A percentile compares a stretch with the other conserved stretches of the same genome.
Evolutionary conservation across 192 early-diverging fungal genomes (phyloP).

Genomic region (Mortierella alpina): DNA sequence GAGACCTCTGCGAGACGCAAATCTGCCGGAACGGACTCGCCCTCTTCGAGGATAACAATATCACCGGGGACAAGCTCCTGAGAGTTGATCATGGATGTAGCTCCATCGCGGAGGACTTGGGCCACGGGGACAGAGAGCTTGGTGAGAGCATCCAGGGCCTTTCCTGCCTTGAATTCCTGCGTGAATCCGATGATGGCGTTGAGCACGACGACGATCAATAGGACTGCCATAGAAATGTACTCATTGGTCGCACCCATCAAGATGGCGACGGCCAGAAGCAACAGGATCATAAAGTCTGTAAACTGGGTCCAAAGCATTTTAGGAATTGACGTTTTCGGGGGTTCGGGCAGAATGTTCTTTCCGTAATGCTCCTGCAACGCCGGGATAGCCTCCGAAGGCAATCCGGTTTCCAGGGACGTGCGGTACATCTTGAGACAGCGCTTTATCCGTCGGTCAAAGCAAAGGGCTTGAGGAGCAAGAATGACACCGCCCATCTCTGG

Average conservation of each 20-base stretch:
- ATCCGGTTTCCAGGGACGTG: slow-evolving; percentile 72
- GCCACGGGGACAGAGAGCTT: slow-evolving; percentile 77
- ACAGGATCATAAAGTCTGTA: slow-evolving; percentile 95
- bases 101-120: slow-evolving; percentile 77
- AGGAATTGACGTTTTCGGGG: slow-evolving; percentile 70
- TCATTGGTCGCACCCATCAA: slow-evolving; percentile 88
- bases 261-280: slow-evolving; percentile 84
- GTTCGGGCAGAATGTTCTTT: slow-evolving; percentile 82
- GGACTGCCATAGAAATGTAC: slow-evolving; percentile 76
- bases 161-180: slow-evolving; percentile 96
- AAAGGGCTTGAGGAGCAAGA: slow-evolving; percentile 79
- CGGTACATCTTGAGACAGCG: slow-evolving; percentile 88
- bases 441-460: slow-evolving; percentile 94
- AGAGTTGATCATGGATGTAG: slow-evolving; percentile 71
- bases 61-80: slow-evolving; percentile 83
- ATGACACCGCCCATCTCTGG: slow-evolving; percentile 57
- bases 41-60: slow-evolving; percentile 84
- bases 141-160: slow-evolving; percentile 83
- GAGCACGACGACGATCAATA: slow-evolving; percentile 78
- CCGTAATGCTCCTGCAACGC: slow-evolving; percentile 85
- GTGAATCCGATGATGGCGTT: slow-evolving; percentile 94
- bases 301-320: slow-evolving; percentile 90
- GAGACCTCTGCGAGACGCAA: slow-evolving; percentile 77
- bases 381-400: slow-evolving; percentile 67
- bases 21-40: slow-evolving; percentile 86